These are phyloP conservation scores for Coemansia sp. DNA, from an alignment of 192 early-diverging fungal species.

Conservation along the genomic window DNA sequence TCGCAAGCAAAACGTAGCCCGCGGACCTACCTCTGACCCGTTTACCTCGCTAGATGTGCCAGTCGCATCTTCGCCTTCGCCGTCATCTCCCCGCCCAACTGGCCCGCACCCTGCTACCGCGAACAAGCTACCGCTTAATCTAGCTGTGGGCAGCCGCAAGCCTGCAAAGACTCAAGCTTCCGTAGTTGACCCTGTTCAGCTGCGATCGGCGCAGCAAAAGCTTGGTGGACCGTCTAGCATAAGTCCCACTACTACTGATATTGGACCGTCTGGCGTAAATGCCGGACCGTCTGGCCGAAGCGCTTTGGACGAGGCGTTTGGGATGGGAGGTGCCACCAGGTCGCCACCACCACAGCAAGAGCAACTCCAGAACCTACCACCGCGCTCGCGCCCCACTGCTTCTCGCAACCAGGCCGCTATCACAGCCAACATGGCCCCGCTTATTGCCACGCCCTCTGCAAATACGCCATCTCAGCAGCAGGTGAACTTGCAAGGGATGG, in stretches of 20 bases:
- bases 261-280: not conserved
- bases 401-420: constrained; percentile 15
- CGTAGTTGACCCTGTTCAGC: constrained; percentile 50
- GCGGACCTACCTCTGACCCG: constrained; percentile 12
- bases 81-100: constrained; percentile 7
- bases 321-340: not conserved
- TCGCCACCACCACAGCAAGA: constrained; percentile 5
- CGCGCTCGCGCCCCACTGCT: constrained; percentile 33
- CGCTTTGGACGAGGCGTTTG: constrained; percentile 42
- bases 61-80: not conserved
- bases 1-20: not conserved
- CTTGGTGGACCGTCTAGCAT: constrained; percentile 22
- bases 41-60: constrained; percentile 26
- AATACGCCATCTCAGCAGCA: constrained; percentile 1
- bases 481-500: constrained; percentile 9
- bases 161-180: constrained; percentile 25
- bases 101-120: not conserved
- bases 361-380: constrained; percentile 18
- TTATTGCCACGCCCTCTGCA: not conserved
- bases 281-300: constrained; percentile 12
- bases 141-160: constrained; percentile 41
- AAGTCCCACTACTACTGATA: not conserved
- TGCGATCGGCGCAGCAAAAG: constrained; percentile 49
- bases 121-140: constrained; percentile 40
- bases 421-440: constrained; percentile 2